phyloP scores from a whole-genome alignment of 441 rosid genomes.

The Croton setiger region DNA sequence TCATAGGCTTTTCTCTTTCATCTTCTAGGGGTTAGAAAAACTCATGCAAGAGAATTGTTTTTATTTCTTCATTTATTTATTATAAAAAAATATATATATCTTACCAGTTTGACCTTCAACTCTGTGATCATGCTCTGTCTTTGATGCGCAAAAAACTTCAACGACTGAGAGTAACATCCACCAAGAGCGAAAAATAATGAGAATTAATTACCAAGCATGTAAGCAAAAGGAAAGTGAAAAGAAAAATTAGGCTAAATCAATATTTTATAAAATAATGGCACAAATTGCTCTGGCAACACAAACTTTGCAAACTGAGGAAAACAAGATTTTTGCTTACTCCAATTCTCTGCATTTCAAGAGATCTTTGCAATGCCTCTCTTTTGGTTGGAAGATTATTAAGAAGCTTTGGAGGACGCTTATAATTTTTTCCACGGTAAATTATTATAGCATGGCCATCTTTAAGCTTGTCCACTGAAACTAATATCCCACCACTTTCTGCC shows the following conservation, averaged over 20 bases:
- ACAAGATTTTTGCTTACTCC: conserved; percentile 52
- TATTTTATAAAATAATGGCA: background rate
- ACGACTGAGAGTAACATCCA: conserved; percentile 41
- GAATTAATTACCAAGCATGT: background rate
- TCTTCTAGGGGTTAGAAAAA: background rate
- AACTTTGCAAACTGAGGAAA: conserved; percentile 2
- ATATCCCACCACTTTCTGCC: conserved; percentile 75
- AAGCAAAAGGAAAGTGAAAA: conserved; percentile 10
- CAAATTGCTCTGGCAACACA: background rate
- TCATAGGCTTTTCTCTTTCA: background rate
- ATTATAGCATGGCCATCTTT: conserved; percentile 74
- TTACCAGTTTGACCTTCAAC: conserved; percentile 52
- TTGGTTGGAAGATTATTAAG: conserved; percentile 60
- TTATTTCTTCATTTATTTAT: too few relatives aligned
- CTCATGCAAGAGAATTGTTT: background rate
- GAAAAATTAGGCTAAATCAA: background rate
- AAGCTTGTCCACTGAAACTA: conserved; percentile 68
- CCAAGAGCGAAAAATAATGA: conserved; percentile 9
- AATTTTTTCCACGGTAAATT: conserved; percentile 81
- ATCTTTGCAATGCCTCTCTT: conserved; percentile 64
- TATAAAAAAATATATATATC: background rate
- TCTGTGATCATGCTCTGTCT: conserved; percentile 45
- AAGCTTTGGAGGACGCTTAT: conserved; percentile 59
- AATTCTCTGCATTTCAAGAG: conserved; percentile 66
- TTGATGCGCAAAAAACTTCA: conserved; percentile 65